Conservation (phyloP, 2,329 filamentous ascomycete species). For the Chrysosporium queenslandicum region DNA sequence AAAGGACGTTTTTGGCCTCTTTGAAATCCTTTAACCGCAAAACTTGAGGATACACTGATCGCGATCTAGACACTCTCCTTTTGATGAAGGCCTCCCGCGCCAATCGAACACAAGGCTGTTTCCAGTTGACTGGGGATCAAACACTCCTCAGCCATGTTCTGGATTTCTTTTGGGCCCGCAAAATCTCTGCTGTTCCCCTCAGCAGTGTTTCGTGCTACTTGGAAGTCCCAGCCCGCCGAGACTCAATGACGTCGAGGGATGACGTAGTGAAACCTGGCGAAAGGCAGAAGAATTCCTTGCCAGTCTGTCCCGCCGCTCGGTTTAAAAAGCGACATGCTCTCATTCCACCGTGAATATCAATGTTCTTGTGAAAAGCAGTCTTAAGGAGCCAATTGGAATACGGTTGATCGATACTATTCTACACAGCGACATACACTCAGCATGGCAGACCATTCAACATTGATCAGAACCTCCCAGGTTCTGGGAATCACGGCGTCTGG, state of each 20-base stretch:
- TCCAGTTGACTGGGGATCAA: too few relatives aligned
- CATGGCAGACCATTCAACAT: conserved; percentile 8
- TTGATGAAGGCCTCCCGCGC: too few relatives aligned
- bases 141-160: too few relatives aligned
- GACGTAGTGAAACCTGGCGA: neutral
- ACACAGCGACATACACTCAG: neutral
- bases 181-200: too few relatives aligned
- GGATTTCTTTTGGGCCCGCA: too few relatives aligned
- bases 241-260: conserved; percentile 5
- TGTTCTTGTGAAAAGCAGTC: neutral
- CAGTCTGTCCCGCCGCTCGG: neutral
- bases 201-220: too few relatives aligned
- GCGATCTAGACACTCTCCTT: too few relatives aligned
- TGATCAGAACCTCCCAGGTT: conserved; percentile 14
- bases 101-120: too few relatives aligned
- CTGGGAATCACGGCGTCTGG: conserved; percentile 15
- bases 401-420: neutral
- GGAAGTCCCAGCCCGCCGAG: neutral
- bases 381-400: neutral
- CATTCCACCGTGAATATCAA: neutral
- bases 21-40: too few relatives aligned
- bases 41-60: too few relatives aligned
- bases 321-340: neutral
- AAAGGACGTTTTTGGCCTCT: too few relatives aligned
- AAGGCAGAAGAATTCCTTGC: neutral